A percentile compares a stretch with the other conserved stretches of the same genome.
Conservation (phyloP, 1,284 basidiomycete genomes). For the Takashimella tepidaria region DNA sequence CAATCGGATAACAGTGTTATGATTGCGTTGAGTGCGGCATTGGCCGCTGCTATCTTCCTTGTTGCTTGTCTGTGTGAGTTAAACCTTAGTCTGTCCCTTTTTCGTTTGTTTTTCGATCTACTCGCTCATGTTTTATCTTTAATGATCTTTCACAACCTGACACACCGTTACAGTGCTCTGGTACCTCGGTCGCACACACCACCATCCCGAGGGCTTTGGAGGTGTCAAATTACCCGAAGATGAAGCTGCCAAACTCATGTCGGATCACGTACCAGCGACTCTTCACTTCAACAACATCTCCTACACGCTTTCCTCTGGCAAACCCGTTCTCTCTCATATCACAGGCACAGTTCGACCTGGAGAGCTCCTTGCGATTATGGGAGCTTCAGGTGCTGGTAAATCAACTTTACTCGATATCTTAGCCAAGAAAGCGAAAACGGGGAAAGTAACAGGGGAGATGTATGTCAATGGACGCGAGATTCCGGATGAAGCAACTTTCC, state of each 20-base stretch:
- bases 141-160: too few species aligned
- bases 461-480: constrained; percentile 83
- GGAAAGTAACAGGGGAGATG: constrained; percentile 65
- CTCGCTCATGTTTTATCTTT: too few species aligned
- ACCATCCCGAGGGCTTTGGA: constrained; percentile 60
- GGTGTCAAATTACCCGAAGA: constrained; percentile 72
- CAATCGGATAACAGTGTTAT: constrained; percentile 74
- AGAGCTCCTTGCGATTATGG: constrained; percentile 90
- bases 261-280: constrained; percentile 86
- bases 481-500: constrained; percentile 64
- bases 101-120: too few species aligned
- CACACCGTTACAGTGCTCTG: constrained; percentile 63
- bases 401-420: constrained; percentile 94
- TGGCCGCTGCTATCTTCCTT: constrained; percentile 60
- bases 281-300: constrained; percentile 81
- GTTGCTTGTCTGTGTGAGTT: constrained; percentile 46
- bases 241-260: constrained; percentile 79
- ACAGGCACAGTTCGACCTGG: constrained; percentile 79
- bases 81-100: background rate
- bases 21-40: constrained; percentile 77
- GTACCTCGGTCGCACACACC: constrained; percentile 73
- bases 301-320: constrained; percentile 63
- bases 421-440: constrained; percentile 80
- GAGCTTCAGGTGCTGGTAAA: constrained; percentile 93
- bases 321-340: constrained; percentile 70